Evolutionary conservation across 2,329 filamentous ascomycete genomes (phyloP).

Genomic region (Fusarium concolor): DNA sequence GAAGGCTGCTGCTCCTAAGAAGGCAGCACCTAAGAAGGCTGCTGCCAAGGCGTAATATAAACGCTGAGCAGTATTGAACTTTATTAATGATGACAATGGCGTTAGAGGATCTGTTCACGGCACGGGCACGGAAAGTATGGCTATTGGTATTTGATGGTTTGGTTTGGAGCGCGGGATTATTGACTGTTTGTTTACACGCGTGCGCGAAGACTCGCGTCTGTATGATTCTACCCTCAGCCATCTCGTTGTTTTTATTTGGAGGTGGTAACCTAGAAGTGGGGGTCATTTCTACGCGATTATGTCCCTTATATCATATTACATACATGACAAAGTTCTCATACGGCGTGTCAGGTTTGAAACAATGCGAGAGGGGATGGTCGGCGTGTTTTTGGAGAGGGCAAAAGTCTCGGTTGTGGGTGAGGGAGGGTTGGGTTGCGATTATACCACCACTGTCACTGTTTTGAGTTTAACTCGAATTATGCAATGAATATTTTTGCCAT

Average conservation of each 20-base stretch:
- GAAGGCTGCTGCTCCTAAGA: slow-evolving; percentile 55
- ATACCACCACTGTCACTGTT: slow-evolving; percentile 46
- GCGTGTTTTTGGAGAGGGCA: slow-evolving; percentile 26
- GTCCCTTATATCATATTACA: slow-evolving; percentile 44
- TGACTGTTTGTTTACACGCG: slow-evolving; percentile 42
- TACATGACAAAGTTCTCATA: slow-evolving; percentile 35
- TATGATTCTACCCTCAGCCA: slow-evolving; percentile 35
- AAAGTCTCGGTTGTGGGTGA: slow-evolving; percentile 33
- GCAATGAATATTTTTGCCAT: slow-evolving; percentile 15
- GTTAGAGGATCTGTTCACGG: slow-evolving; percentile 50
- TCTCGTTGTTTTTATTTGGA: slow-evolving; percentile 34
- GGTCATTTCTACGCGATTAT: slow-evolving; percentile 38
- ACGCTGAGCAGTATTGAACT: slow-evolving; percentile 40
- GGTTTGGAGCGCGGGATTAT: slow-evolving; percentile 43
- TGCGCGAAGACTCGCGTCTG: slow-evolving; percentile 34
- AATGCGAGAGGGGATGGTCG: slow-evolving; percentile 31
- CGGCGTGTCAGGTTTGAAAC: slow-evolving; percentile 34
- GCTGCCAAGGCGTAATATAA: slow-evolving; percentile 55
- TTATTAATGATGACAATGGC: slow-evolving; percentile 55
- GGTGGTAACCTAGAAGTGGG: slow-evolving; percentile 31
- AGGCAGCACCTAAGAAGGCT: slow-evolving; percentile 59
- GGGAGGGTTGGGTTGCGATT: slow-evolving; percentile 28
- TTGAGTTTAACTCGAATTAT: slow-evolving; percentile 24
- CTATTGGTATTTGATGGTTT: slow-evolving; percentile 45
- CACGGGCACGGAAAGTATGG: slow-evolving; percentile 43